phyloP scores from a whole-genome alignment of 2,329 filamentous ascomycete species.

The Aspergillus sp. region DNA sequence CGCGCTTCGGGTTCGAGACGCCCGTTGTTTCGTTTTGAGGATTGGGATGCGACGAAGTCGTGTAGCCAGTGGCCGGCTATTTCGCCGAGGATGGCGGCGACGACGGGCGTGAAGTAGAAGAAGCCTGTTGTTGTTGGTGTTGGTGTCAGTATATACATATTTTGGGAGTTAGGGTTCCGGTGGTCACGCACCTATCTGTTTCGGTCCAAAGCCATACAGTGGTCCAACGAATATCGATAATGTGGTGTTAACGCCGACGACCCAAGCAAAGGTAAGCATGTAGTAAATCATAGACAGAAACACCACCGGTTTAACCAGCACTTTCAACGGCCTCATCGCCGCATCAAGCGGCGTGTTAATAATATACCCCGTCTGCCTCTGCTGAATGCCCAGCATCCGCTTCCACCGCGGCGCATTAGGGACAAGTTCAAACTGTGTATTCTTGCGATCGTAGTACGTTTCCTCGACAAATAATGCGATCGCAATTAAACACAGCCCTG shows the following conservation, averaged over 20 bases:
- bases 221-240: conserved; percentile 53
- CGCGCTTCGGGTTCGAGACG: conserved; percentile 59
- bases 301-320: conserved; percentile 41
- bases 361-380: conserved; percentile 29
- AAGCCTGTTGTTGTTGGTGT: conserved; percentile 29
- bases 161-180: too few relatives aligned
- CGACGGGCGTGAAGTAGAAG: conserved; percentile 60
- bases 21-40: conserved; percentile 50
- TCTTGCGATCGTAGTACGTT: conserved; percentile 39
- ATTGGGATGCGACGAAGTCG: conserved; percentile 49
- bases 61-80: conserved; percentile 57
- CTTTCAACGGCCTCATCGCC: conserved; percentile 35
- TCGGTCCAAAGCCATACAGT: conserved; percentile 52
- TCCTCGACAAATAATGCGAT: conserved; percentile 38
- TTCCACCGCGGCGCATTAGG: conserved; percentile 30
- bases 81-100: conserved; percentile 56
- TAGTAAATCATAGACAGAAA: conserved; percentile 39
- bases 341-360: conserved; percentile 34
- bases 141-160: too few relatives aligned
- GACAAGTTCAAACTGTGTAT: conserved; percentile 16
- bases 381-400: conserved; percentile 38
- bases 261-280: conserved; percentile 42
- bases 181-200: conserved; percentile 46
- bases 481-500: conserved; percentile 32
- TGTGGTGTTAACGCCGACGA: conserved; percentile 57